Conservation (phyloP, 2,329 filamentous ascomycete genomes). For the Colletotrichum limetticola region DNA sequence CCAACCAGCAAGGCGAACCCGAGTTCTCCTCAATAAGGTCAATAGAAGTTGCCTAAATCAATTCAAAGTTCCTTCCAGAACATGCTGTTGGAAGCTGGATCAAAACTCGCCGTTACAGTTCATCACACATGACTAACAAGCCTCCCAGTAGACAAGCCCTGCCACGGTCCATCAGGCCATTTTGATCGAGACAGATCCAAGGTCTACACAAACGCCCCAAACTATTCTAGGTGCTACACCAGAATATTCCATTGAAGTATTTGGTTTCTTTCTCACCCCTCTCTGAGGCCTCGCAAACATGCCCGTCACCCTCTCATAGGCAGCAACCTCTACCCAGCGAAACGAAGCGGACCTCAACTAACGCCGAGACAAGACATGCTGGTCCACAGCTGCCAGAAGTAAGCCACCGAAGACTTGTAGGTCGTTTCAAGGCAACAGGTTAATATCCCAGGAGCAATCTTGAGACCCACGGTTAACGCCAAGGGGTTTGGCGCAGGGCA, state of each 20-base stretch:
- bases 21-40: neutral
- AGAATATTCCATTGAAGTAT: neutral
- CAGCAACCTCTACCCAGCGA: neutral
- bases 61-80: neutral
- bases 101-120: neutral
- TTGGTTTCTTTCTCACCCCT: neutral
- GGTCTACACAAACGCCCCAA: neutral
- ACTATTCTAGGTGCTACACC: neutral
- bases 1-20: neutral
- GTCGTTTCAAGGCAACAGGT: neutral
- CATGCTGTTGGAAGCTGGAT: neutral
- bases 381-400: neutral
- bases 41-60: neutral
- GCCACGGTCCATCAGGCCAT: neutral
- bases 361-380: neutral
- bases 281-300: neutral
- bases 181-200: neutral
- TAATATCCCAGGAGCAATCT: too few species aligned
- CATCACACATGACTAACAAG: neutral
- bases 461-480: too few species aligned
- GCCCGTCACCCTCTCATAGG: neutral
- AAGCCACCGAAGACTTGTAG: neutral
- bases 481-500: too few species aligned
- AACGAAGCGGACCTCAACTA: neutral
- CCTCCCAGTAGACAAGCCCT: neutral